Conservation (phyloP, 140 eudicot genomes). For the Senecio squalidus region DNA sequence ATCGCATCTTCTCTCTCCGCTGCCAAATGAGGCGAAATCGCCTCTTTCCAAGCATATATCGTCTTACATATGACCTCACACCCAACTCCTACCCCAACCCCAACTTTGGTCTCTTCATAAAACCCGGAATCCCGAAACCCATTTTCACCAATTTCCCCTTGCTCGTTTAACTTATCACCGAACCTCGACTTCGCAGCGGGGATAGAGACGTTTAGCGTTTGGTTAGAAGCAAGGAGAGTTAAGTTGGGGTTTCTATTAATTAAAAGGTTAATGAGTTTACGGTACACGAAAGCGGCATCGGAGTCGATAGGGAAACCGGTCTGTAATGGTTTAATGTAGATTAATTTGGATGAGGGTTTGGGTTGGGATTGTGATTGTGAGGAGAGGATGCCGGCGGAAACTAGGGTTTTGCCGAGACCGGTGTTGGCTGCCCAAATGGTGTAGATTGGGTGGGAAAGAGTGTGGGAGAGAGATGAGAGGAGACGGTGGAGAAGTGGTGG, state of each 20-base stretch:
- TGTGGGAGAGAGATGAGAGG: too few relatives aligned
- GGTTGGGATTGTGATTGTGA: constrained; percentile 36
- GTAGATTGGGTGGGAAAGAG: constrained; percentile 88
- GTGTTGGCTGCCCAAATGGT: constrained; percentile 95
- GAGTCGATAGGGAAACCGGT: constrained; percentile 87
- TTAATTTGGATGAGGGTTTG: constrained; percentile 26
- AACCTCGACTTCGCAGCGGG: constrained; percentile 32
- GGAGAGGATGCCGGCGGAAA: constrained; percentile 84
- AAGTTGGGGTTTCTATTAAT: constrained; percentile 19
- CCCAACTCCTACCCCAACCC: constrained; percentile 24
- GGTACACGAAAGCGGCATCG: constrained; percentile 62
- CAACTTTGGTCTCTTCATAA: constrained; percentile 59
- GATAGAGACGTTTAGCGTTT: constrained; percentile 35
- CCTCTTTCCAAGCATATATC: constrained; percentile 82
- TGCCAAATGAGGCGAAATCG: constrained; percentile 94
- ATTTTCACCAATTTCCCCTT: too few relatives aligned
- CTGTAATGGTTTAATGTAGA: constrained; percentile 82
- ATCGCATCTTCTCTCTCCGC: constrained; percentile 60
- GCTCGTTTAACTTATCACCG: too few relatives aligned
- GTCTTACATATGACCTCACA: constrained; percentile 78
- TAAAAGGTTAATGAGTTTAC: constrained; percentile 43
- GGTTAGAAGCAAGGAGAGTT: constrained; percentile 60
- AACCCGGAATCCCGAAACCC: constrained; percentile 34
- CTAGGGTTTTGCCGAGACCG: constrained; percentile 94
- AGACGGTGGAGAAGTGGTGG: constrained; percentile 20